A percentile compares a stretch with the other conserved stretches of the same genome.
Evolutionary conservation across 768 basidiomycete genomes (phyloP).

Genomic region (Leccinellum rugosiceps): DNA sequence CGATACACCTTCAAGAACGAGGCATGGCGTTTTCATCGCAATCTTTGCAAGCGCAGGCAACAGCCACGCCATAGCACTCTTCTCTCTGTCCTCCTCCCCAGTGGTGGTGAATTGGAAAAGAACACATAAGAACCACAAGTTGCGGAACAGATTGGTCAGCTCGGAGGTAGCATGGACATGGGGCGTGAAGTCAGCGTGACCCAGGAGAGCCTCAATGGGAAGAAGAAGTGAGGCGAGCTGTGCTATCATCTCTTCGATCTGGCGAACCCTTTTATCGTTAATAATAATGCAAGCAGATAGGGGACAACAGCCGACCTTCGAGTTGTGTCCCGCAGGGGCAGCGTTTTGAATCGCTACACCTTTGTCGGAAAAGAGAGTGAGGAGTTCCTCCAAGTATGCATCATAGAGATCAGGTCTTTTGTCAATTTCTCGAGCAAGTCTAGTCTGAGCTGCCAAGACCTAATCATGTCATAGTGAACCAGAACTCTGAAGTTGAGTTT

Average conservation of each 20-base stretch:
- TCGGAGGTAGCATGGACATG: constrained; percentile 52
- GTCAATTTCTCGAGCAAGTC: constrained; percentile 76
- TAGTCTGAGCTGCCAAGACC: constrained; percentile 89
- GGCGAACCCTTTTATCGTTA: constrained; percentile 1
- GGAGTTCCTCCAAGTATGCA: constrained; percentile 77
- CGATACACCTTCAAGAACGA: constrained; percentile 77
- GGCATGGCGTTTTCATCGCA: constrained; percentile 79
- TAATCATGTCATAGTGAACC: constrained; percentile 25
- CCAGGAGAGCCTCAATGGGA: constrained; percentile 85
- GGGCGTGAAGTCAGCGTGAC: constrained; percentile 65
- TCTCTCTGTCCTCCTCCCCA: constrained; percentile 42
- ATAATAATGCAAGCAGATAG: constrained; percentile 1
- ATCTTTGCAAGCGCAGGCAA: constrained; percentile 73
- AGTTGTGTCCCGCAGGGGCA: constrained; percentile 59
- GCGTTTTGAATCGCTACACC: constrained; percentile 86
- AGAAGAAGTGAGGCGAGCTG: constrained; percentile 86
- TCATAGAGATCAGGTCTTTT: constrained; percentile 75
- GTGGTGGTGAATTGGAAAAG: constrained; percentile 73
- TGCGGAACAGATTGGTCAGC: constrained; percentile 77
- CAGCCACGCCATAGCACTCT: constrained; percentile 74
- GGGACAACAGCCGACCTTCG: constrained; percentile 49
- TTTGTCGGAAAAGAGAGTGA: constrained; percentile 86
- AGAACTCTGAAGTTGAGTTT: not conserved
- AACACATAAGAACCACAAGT: constrained; percentile 91
- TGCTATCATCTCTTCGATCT: constrained; percentile 83